Base-by-base conservation (phyloP, 2,329 filamentous ascomycete genomes). In the Paramyrothecium sp. region DNA sequence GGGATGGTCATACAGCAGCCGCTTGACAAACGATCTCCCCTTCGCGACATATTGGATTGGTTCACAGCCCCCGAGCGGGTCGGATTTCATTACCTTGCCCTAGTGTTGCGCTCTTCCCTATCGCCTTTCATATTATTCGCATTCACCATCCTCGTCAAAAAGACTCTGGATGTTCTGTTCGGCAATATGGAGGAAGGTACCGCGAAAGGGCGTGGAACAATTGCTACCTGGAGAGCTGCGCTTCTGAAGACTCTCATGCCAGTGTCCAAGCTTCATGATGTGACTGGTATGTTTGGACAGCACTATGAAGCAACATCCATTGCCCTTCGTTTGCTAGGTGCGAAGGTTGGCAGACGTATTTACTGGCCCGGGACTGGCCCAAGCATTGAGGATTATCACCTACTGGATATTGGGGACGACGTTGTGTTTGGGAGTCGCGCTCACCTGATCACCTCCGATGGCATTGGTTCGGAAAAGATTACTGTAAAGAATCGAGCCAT, bases 351-450 rank as follows among this genome's bases (percentile, higher is more conserved):
- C 22, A 74, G 75, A 63, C 75, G 78, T 4, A 77, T 85, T 0
- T 85, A 85, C 66, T 85, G 82, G 82, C 82, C 82, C 3, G 82
- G 82, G 10, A 83, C 79, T 17, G 82, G 82, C 1, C 82, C 81
- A 1, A 71, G 69, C 2, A 77, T 84, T 38, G 75, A 79, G 17
- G 80, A 85, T 60, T 85, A 83, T 60, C 79, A 84, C 59, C 70
- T 85, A 1, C 63, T 85, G 12, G 76, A 85, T 22, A 73, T 85
- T 58, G 83, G 83, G 11, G 77, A 84, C 56, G 79, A 85, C 65
- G 82, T 85, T n/a, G 81, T 85, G 11, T 85, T 86, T 60, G 82
- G 83, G 0, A 84, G 81, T 13, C 76, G 81, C 3, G 78, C 81
- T 3, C 76, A 82, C 56, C 63, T 86, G 0, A 67, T 84, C 30